Evolutionary conservation across 169 alveolate genomes (phyloP).

Genomic region (Babesia sp.): DNA sequence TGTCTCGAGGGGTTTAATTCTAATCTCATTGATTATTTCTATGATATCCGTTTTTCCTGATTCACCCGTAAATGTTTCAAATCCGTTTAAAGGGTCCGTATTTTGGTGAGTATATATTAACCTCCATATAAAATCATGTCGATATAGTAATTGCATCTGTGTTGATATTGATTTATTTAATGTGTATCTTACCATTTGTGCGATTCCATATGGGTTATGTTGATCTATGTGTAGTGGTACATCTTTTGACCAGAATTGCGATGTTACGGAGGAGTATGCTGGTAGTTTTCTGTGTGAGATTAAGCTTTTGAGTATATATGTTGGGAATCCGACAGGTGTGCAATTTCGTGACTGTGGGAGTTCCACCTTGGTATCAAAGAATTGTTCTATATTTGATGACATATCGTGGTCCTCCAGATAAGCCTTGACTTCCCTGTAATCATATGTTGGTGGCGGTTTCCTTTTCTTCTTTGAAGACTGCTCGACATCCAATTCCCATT

Average conservation of each 20-base stretch:
- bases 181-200: slow-evolving; percentile 10
- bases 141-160: slow-evolving; percentile 31
- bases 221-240: slow-evolving; percentile 4
- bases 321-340: slow-evolving; percentile 43
- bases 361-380: slow-evolving; percentile 3
- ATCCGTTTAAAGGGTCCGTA: slow-evolving; percentile 7
- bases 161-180: background rate
- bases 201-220: slow-evolving; percentile 28
- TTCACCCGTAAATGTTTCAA: background rate
- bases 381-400: background rate
- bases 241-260: background rate
- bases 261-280: too few relatives aligned
- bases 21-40: background rate
- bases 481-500: background rate
- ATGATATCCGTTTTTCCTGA: background rate
- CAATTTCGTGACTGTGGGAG: slow-evolving; percentile 29
- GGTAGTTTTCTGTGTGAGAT: slow-evolving; percentile 22
- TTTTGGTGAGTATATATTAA: slow-evolving; percentile 17
- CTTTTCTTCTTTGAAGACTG: background rate
- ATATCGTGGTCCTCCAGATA: slow-evolving; percentile 10
- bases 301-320: background rate
- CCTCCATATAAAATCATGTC: slow-evolving; percentile 49
- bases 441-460: background rate
- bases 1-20: slow-evolving; percentile 4
- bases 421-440: slow-evolving; percentile 20